These are phyloP conservation scores for Xylaria palmicola DNA, from an alignment of 495 filamentous ascomycete species.

Conservation along the genomic window DNA sequence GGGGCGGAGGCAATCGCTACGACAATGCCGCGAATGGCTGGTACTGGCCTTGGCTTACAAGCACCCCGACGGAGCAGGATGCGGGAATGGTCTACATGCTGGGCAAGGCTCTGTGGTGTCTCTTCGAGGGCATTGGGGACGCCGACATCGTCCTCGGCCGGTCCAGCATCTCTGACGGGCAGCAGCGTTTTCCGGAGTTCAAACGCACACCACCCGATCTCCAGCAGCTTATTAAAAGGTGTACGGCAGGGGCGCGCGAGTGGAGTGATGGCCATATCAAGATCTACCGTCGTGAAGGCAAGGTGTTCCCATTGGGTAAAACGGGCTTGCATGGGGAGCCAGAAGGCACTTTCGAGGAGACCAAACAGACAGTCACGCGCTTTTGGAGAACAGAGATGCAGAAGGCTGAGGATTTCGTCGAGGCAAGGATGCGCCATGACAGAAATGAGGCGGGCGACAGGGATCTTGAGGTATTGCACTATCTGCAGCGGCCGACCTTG, in stretches of 20 bases:
- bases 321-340: neutral
- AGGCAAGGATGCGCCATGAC: neutral
- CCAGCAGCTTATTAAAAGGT: constrained; percentile 21
- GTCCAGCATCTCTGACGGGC: neutral
- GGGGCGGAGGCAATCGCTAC: constrained; percentile 19
- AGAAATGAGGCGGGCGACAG: neutral
- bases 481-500: neutral
- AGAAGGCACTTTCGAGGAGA: neutral
- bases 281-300: neutral
- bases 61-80: constrained; percentile 16
- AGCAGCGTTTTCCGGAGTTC: constrained; percentile 27
- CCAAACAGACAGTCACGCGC: neutral
- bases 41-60: constrained; percentile 27
- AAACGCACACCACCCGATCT: constrained; percentile 17
- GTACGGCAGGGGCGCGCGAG: constrained; percentile 28
- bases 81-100: constrained; percentile 32
- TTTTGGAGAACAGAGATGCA: neutral
- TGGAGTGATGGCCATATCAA: constrained; percentile 17
- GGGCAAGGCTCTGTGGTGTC: constrained; percentile 38
- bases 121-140: constrained; percentile 32
- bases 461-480: neutral
- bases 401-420: neutral
- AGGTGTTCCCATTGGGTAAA: neutral
- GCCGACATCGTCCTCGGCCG: neutral
- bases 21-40: constrained; percentile 24